Percentiles rank a stretch among this genome's conserved stretches.
phyloP scores from a whole-genome alignment of 176 grass and related monocot species.

The Zoysia pacifica region DNA sequence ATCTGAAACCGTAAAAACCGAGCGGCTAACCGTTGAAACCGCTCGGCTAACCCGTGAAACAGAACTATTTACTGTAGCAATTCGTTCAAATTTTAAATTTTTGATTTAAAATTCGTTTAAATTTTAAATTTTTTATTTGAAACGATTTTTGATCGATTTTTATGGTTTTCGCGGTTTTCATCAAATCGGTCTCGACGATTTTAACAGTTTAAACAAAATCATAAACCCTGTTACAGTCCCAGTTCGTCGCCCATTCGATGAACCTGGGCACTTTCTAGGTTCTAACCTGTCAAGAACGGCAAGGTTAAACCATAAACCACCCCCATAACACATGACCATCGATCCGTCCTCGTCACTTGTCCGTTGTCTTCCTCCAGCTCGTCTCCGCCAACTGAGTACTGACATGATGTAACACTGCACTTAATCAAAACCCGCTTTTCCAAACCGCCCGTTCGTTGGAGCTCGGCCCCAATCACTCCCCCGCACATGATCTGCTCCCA shows the following conservation, averaged over 20 bases:
- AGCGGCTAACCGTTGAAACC: too few species aligned
- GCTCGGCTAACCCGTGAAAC: too few species aligned
- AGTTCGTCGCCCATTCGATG: background rate
- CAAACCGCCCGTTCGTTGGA: background rate
- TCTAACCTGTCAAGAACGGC: background rate
- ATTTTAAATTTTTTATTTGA: too few species aligned
- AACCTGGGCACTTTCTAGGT: constrained; percentile 21
- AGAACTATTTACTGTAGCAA: too few species aligned
- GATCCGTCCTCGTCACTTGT: background rate
- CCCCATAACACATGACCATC: background rate
- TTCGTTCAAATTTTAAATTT: too few species aligned
- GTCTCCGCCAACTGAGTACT: background rate
- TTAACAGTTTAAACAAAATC: too few species aligned
- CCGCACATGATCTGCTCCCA: background rate
- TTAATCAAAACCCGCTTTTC: background rate
- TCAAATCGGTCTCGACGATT: too few species aligned
- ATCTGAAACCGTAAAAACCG: too few species aligned
- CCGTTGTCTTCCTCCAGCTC: background rate
- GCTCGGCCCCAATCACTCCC: constrained; percentile 9
- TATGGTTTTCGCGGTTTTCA: too few species aligned
- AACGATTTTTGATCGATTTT: too few species aligned
- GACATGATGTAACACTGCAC: background rate
- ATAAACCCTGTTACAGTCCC: too few species aligned
- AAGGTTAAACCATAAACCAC: background rate
- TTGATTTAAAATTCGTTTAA: too few species aligned